Evolutionary conservation across 2,329 filamentous ascomycete species (phyloP), one percentile per base, ranked within the genome.

Genomic region (Leptographium radiaticola): DNA sequence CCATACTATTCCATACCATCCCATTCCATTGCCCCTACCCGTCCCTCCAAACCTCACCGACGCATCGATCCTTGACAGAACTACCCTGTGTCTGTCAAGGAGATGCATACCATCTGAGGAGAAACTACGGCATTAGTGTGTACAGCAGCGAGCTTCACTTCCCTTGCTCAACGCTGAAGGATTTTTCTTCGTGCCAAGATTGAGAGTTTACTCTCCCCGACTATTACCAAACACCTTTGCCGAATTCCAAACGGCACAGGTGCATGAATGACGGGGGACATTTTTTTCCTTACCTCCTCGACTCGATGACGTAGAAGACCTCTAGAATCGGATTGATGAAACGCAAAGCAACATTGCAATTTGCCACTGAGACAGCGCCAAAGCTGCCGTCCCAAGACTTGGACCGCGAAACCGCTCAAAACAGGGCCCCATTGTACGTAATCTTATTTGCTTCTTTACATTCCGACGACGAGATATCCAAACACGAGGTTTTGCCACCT

Each of bases 191-290:
- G 75, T 78, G 75, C 75, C 75, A 71, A 79, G 70, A 78, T 66
- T 59, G 63, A 73, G 61, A 52, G 54, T 52, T 43, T 25, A 62
- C 39, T 54, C 51, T 61, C 66, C 72, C 72, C 68, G 68, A 70
- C 68, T 71, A 77, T 77, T 78, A 79, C 75, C 75, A 78, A 78
- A 76, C 75, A 76, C 74, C 71, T 70, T 64, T 66, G 70, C n/a
- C 39, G 55, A 43, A 52, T 59, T 59, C 60, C 66, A 56, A 67
- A 68, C 66, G 70, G 67, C 67, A 63, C 58, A 65, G 75, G 75
- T 76, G 75, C 73, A 78, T 78, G 75, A 77, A 78, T 71, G 71
- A 71, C 64, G 65, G 71, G 72, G 68, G 60, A 78, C 72, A 60
- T 13, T 18, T 13, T 20, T 16, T 30, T 2, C 18, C 20, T 25